Percentiles rank a stretch among this genome's conserved stretches.
phyloP scores from a whole-genome alignment of 306 rosid genomes.

The Spatholobus suberectus region DNA sequence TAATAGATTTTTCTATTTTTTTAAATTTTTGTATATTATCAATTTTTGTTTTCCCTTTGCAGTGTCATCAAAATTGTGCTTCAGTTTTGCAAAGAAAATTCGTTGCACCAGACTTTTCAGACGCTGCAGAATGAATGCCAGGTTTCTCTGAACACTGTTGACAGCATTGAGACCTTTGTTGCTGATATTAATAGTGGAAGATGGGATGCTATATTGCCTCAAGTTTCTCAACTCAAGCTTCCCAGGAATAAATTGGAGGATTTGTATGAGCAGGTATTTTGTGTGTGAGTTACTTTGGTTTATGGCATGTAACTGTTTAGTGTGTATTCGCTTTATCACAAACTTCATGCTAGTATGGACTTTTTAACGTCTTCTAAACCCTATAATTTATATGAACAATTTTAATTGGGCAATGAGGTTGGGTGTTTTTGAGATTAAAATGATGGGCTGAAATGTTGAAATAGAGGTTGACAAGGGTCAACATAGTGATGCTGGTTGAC shows the following conservation, averaged over 20 bases:
- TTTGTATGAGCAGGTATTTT: conserved; percentile 92
- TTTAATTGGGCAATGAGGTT: neutral
- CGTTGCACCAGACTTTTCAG: conserved; percentile 91
- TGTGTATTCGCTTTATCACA: neutral
- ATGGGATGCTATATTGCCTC: conserved; percentile 97
- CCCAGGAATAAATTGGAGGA: conserved; percentile 95
- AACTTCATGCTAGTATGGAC: neutral
- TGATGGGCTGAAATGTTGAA: neutral
- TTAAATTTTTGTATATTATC: neutral
- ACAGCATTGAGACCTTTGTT: conserved; percentile 92
- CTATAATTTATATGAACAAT: neutral
- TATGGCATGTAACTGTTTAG: neutral
- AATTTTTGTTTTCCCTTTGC: conserved; percentile 31
- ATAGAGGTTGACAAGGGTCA: neutral
- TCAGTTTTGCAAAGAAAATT: conserved; percentile 96
- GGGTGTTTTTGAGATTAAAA: neutral
- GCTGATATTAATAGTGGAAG: conserved; percentile 95
- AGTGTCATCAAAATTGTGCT: conserved; percentile 98
- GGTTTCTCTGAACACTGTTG: conserved; percentile 95
- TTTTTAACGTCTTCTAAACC: neutral
- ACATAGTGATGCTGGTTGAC: neutral
- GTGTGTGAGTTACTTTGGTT: conserved; percentile 1
- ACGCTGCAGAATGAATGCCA: conserved; percentile 94
- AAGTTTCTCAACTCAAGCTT: conserved; percentile 96
- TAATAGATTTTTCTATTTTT: neutral